Percentiles rank a stretch among this genome's conserved stretches.
phyloP scores from a whole-genome alignment of 768 basidiomycete species.

The Chalciporus pseudorubinellus region DNA sequence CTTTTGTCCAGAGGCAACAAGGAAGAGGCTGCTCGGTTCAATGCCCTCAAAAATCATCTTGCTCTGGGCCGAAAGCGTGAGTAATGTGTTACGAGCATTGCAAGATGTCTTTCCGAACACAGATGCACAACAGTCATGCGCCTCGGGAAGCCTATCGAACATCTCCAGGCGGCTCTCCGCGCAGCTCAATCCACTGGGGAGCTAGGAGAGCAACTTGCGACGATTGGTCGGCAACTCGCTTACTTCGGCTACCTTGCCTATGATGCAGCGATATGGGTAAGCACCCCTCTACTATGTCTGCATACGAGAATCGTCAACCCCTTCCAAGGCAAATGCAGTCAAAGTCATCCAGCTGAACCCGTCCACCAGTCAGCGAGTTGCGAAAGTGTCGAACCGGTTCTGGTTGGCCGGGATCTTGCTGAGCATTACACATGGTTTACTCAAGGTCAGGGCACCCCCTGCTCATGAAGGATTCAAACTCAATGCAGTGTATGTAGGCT shows the following conservation, averaged over 20 bases:
- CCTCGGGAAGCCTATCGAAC: slow-evolving; percentile 90
- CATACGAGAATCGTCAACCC: not conserved
- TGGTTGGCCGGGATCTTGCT: slow-evolving; percentile 88
- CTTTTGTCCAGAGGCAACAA: slow-evolving; percentile 67
- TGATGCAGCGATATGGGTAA: slow-evolving; percentile 85
- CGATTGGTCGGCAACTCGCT: slow-evolving; percentile 78
- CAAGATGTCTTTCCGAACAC: slow-evolving; percentile 4
- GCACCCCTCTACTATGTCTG: slow-evolving; percentile 19
- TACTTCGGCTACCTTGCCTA: slow-evolving; percentile 87
- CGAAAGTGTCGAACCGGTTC: slow-evolving; percentile 72
- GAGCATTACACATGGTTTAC: slow-evolving; percentile 64
- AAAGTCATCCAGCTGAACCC: slow-evolving; percentile 63
- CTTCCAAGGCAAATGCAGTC: slow-evolving; percentile 56
- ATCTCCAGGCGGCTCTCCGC: slow-evolving; percentile 85
- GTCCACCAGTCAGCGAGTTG: slow-evolving; percentile 56
- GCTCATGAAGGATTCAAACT: not conserved
- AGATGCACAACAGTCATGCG: slow-evolving; percentile 65
- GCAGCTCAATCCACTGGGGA: slow-evolving; percentile 56
- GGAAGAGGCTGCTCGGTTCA: slow-evolving; percentile 70
- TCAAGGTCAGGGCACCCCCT: slow-evolving; percentile 53
- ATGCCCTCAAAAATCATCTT: slow-evolving; percentile 82
- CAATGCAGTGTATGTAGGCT: slow-evolving; percentile 38
- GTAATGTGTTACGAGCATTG: slow-evolving; percentile 1
- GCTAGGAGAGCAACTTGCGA: slow-evolving; percentile 68
- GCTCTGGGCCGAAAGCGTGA: slow-evolving; percentile 82